Evolutionary conservation across 75 land plant species (phyloP).

Genomic region (Sequoiadendron giganteum): DNA sequence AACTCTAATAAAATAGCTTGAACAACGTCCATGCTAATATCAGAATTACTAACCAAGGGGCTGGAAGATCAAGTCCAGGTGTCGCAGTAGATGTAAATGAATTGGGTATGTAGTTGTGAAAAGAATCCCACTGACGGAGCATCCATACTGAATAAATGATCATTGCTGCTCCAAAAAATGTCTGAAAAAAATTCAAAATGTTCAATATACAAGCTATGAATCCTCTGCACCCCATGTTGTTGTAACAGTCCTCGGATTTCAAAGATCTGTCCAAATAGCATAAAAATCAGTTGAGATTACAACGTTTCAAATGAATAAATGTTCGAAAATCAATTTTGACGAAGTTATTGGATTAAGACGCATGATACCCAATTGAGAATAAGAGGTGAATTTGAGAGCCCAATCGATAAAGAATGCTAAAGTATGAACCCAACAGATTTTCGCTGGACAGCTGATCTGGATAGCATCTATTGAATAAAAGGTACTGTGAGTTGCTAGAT

Average conservation of each 20-base stretch:
- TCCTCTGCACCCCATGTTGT: constrained; percentile 21
- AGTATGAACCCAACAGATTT: not conserved
- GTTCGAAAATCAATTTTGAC: not conserved
- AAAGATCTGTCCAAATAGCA: not conserved
- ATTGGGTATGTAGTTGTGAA: constrained; percentile 11
- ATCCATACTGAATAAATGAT: constrained; percentile 45
- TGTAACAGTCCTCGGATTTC: not conserved
- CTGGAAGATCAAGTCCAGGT: constrained; percentile 24
- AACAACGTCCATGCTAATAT: not conserved
- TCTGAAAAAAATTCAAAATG: constrained; percentile 46
- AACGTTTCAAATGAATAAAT: not conserved
- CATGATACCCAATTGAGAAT: not conserved
- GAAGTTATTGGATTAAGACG: not conserved
- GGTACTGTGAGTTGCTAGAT: not conserved
- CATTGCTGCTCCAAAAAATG: constrained; percentile 43
- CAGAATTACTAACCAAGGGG: constrained; percentile 34
- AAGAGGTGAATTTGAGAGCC: not conserved
- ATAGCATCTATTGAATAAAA: not conserved
- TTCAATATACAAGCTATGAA: constrained; percentile 41
- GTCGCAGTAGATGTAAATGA: not conserved
- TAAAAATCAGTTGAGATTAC: not conserved
- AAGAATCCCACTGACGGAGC: constrained; percentile 40
- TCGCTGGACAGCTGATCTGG: not conserved
- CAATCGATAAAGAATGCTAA: not conserved
- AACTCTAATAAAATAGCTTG: not conserved